phyloP scores from a whole-genome alignment of 2,329 filamentous ascomycete species.

The Corinectria fuckeliana region DNA sequence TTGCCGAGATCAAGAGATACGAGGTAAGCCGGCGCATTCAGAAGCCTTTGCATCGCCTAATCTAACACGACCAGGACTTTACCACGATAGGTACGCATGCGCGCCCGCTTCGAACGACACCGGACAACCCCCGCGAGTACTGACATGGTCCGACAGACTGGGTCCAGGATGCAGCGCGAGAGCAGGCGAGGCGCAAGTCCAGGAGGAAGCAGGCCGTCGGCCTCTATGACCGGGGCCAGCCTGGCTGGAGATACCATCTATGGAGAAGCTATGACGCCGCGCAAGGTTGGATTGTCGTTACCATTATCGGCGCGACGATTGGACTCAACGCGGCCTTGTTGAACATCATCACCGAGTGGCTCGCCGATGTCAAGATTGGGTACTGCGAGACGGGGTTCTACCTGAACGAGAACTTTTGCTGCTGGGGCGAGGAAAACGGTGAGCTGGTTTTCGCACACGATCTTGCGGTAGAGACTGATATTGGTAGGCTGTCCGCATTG shows the following conservation, averaged over 20 bases:
- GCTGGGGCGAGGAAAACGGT: conserved; percentile 93
- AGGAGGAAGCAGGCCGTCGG: conserved; percentile 75
- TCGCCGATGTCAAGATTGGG: conserved; percentile 94
- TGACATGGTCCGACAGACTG: conserved; percentile 66
- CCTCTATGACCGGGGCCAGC: conserved; percentile 72
- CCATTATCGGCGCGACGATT: conserved; percentile 89
- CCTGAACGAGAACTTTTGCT: conserved; percentile 96
- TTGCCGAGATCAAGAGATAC: conserved; percentile 97
- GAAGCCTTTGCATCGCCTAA: conserved; percentile 35
- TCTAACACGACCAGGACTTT: conserved; percentile 68
- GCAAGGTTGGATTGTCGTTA: conserved; percentile 98
- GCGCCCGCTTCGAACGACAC: conserved; percentile 16
- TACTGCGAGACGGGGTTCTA: conserved; percentile 96
- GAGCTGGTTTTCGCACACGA: conserved; percentile 29
- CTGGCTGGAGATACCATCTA: conserved; percentile 80
- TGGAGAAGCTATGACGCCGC: conserved; percentile 93
- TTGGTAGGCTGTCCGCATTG: conserved; percentile 79
- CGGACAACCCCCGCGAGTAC: conserved; percentile 37
- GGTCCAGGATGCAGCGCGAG: conserved; percentile 95
- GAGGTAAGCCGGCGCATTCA: conserved; percentile 60
- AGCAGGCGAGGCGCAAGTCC: conserved; percentile 81
- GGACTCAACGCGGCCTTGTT: conserved; percentile 91
- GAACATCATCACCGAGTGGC: conserved; percentile 96
- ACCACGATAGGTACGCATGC: conserved; percentile 77
- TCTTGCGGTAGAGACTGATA: conserved; percentile 14